These are phyloP conservation scores for Trifolium fragiferum DNA, from an alignment of 306 rosid genomes.

Conservation along the genomic window DNA sequence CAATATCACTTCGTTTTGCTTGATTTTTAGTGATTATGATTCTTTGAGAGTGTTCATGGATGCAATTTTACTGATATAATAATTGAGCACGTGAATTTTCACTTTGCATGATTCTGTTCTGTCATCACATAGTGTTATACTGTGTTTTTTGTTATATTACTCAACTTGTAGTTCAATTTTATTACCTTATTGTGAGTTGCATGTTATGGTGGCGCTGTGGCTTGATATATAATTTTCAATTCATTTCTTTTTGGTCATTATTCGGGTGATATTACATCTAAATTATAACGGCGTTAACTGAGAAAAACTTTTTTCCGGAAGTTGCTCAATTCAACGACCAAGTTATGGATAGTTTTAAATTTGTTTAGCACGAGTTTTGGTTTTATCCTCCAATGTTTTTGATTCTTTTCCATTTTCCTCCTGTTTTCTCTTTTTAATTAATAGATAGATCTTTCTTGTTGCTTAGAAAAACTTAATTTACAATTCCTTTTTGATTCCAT, in stretches of 20 bases:
- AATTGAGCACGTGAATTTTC: neutral
- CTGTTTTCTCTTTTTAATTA: too few species aligned
- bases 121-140: neutral
- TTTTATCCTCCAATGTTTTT: neutral
- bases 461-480: neutral
- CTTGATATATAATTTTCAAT: constrained; percentile 1
- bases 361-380: neutral
- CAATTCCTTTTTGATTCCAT: neutral
- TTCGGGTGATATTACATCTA: neutral
- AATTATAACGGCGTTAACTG: neutral
- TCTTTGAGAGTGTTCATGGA: too few species aligned
- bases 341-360: neutral
- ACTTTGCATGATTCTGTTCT: neutral
- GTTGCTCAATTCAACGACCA: neutral
- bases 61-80: too few species aligned
- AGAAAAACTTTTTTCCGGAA: neutral
- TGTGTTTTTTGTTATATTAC: neutral
- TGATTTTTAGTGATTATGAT: neutral
- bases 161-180: constrained; percentile 25
- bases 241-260: neutral
- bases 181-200: constrained; percentile 1
- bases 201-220: neutral
- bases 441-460: neutral
- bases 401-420: too few species aligned
- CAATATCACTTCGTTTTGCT: neutral